Conservation (phyloP, 345 rosid genomes). For the Camelina neglecta region DNA sequence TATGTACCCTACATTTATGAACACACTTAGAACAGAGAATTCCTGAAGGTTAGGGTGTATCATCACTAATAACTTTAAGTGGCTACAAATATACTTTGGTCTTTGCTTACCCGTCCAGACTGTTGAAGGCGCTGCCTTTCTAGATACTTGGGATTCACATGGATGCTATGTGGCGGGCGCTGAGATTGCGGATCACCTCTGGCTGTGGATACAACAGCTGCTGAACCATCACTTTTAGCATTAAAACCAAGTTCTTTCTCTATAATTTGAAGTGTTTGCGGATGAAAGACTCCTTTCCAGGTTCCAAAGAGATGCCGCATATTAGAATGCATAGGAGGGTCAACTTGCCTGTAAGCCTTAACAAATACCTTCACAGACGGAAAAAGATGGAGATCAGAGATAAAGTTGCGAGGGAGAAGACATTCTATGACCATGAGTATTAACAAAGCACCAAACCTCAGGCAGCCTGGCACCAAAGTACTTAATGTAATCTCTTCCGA, state of each 20-base stretch:
- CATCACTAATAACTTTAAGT: slow-evolving; percentile 18
- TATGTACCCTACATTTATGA: slow-evolving; percentile 2
- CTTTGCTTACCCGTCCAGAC: slow-evolving; percentile 67
- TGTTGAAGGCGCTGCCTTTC: slow-evolving; percentile 95
- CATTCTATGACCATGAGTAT: slow-evolving; percentile 18
- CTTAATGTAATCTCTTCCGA: slow-evolving; percentile 90
- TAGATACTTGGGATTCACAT: slow-evolving; percentile 95
- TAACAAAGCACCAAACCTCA: slow-evolving; percentile 67
- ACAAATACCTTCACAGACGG: slow-evolving; percentile 69
- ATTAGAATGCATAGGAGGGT: slow-evolving; percentile 71
- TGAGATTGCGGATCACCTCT: slow-evolving; percentile 73
- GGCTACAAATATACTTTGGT: slow-evolving; percentile 31
- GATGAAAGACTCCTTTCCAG: slow-evolving; percentile 98
- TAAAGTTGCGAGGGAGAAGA: slow-evolving; percentile 1
- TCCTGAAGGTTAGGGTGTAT: slow-evolving; percentile 7
- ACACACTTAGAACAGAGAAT: slow-evolving; percentile 25
- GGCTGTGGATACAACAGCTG: slow-evolving; percentile 58
- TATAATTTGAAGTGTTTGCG: slow-evolving; percentile 70
- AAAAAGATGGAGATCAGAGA: slow-evolving; percentile 22
- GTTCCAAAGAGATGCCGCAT: slow-evolving; percentile 99
- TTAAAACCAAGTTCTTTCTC: slow-evolving; percentile 92
- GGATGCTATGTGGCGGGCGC: slow-evolving; percentile 88
- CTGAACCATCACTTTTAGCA: slow-evolving; percentile 68
- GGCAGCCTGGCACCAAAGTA: slow-evolving; percentile 78
- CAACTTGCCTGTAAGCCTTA: slow-evolving; percentile 89